These are phyloP conservation scores for Pseudogymnoascus sp. DNA, from an alignment of 2,329 filamentous ascomycete species.

Conservation along the genomic window DNA sequence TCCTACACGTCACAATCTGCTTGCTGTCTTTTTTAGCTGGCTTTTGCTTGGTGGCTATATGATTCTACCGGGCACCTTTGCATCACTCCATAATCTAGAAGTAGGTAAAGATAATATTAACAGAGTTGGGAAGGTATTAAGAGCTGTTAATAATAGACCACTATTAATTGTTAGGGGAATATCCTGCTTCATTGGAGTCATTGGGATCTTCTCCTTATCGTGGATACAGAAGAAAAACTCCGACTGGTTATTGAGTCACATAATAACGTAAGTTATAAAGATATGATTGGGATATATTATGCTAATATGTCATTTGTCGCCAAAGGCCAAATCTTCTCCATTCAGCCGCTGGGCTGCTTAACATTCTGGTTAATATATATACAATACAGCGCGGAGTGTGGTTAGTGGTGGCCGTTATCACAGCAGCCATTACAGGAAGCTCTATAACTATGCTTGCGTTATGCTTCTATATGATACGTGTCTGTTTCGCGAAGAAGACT, in stretches of 20 bases:
- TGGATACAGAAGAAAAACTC: background rate
- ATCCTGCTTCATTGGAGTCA: background rate
- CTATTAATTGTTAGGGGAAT: background rate
- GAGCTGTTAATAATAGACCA: background rate
- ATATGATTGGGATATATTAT: background rate
- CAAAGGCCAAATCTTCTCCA: background rate
- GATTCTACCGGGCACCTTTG: slow-evolving; percentile 25
- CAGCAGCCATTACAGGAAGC: background rate
- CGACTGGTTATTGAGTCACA: background rate
- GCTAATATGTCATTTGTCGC: background rate
- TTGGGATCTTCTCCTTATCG: background rate
- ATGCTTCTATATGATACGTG: background rate
- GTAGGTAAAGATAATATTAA: background rate
- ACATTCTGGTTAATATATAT: background rate
- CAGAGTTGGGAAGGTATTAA: background rate
- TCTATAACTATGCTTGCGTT: background rate
- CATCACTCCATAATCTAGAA: slow-evolving; percentile 12
- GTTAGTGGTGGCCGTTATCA: background rate
- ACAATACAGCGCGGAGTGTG: background rate
- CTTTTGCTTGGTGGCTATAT: slow-evolving; percentile 25
- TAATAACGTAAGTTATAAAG: background rate
- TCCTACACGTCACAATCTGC: slow-evolving; percentile 17
- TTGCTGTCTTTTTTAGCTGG: slow-evolving; percentile 22
- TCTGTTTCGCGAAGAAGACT: background rate
- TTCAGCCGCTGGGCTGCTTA: background rate